These are phyloP conservation scores for Blastobotrys buckinghamii DNA, from an alignment of 1,139 yeast genomes.

Conservation along the genomic window DNA sequence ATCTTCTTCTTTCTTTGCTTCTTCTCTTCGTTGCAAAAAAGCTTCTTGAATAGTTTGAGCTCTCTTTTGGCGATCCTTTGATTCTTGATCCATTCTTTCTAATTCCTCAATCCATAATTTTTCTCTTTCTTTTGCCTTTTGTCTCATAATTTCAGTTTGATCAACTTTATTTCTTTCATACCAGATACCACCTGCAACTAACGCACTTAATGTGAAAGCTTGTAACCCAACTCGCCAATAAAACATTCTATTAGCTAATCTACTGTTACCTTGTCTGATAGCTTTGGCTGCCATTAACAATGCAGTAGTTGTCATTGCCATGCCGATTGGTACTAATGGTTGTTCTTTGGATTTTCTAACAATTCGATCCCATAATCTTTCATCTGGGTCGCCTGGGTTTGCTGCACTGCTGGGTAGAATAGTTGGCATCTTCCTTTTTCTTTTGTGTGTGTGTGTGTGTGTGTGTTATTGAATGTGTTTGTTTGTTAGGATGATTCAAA, in stretches of 20 bases:
- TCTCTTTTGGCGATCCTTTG: slow-evolving; percentile 41
- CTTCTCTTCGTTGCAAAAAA: slow-evolving; percentile 13
- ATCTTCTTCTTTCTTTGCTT: slow-evolving; percentile 11
- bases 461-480: too few species aligned
- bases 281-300: slow-evolving; percentile 74
- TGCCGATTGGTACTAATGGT: slow-evolving; percentile 62
- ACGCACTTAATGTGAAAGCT: slow-evolving; percentile 72
- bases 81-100: slow-evolving; percentile 73
- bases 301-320: slow-evolving; percentile 74
- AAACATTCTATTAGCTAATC: slow-evolving; percentile 78
- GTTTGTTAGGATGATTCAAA: not conserved
- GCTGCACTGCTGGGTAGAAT: slow-evolving; percentile 9
- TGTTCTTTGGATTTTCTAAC: slow-evolving; percentile 33
- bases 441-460: not conserved
- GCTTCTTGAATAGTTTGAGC: slow-evolving; percentile 21
- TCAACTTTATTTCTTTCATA: slow-evolving; percentile 53
- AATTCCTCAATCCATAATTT: slow-evolving; percentile 85
- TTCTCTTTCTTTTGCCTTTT: slow-evolving; percentile 81
- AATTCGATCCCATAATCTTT: slow-evolving; percentile 25
- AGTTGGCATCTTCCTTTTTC: slow-evolving; percentile 1
- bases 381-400: slow-evolving; percentile 13
- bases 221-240: slow-evolving; percentile 87
- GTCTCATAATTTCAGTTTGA: slow-evolving; percentile 56
- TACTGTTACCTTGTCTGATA: slow-evolving; percentile 63
- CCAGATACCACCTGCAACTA: slow-evolving; percentile 76